Evolutionary conservation across 805 yeast species (phyloP), one percentile per base, ranked within the genome.

Genomic region (Zygoascus tannicola): DNA sequence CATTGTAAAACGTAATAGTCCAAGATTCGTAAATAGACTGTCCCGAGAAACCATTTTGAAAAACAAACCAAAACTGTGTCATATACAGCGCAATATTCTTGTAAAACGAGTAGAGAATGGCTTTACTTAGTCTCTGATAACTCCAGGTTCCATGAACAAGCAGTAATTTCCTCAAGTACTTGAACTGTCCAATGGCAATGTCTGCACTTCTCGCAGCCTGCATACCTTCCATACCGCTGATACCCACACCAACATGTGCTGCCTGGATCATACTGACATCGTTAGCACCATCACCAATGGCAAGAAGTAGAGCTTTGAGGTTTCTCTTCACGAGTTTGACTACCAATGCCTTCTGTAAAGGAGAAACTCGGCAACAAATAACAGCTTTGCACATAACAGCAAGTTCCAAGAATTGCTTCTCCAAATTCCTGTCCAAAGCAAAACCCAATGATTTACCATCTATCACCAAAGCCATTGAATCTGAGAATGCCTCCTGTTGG

Each of bases 221-320:
- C 86, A 88, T 87, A 53, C 99, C 99, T 67, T 92, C 99, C 90
- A 87, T 82, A 52, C 99, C 99, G 64, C 94, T 85, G 50, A 92
- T 94, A 60, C 99, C 99, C 20, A 92, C 95, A 50, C 99, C 99
- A 43, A 92, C 96, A 63, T 92, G 97, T 0, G 98, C 98, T 14
- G 98, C 97, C 64, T 92, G 98, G 52, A 92, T 92, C 99, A 92
- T 92, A 32, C 95, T 82, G 34, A 92, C 98, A 67, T 92, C 99
- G 59, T 92, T 92, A 2, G 99, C 99, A 58, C 99, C 99, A 65
- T 92, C 99, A 36, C 99, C 99, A 58, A 92, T 82, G 1, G 98
- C 97, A 47, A 92, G 68, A 35, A 94, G 63, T 2, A 95, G 76
- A 2, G 71, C 62, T 39, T 82, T 80, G 57, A 75, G 73, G 65